Evolutionary conservation across 805 yeast species (phyloP), one percentile per base, ranked within the genome.

Genomic region (Hanseniaspora singularis): DNA sequence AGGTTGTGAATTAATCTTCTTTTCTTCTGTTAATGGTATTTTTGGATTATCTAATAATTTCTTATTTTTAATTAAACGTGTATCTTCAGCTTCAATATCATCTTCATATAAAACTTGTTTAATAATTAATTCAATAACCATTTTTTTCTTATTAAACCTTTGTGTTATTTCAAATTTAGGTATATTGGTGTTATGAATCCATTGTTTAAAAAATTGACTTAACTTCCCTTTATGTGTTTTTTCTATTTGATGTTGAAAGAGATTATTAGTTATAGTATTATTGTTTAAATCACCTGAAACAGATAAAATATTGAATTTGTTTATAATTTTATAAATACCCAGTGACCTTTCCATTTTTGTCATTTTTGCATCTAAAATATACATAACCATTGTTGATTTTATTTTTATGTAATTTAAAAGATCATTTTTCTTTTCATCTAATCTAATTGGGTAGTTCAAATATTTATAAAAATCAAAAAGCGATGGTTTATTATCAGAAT

Each of bases 291-390:
- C 98, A 15, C 94, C 95, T 7, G 95, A 84, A 95, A 92, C 86
- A 0, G 94, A 94, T 60, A 92, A 96, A 30, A 92, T 64, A 52
- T 89, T 85, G 22, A 92, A 68, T 55, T 89, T 92, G 0, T 97
- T 96, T 22, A 92, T 72, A 0, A 86, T 96, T 52, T 98, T 75
- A 3, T 88, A 77, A 50, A 92, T 67, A 2, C 98, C 98, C 61
- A 92, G 82, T 0, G 95, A 82, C 52, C 88, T 80, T 59, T 94
- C 97, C 1, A 96, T 86, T 58, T 92, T 92, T 1, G 95, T 88
- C 95, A 92, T 86, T 52, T 98, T 70, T 39, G 84, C 73, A 58
- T 92, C 96, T 24, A 92, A 66, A 33, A 89, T 87, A 55, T 76
- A 81, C 39, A 92, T 59, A 1, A 92, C 88, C 43, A 88, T 66